Conservation (phyloP, 1,284 basidiomycete species). For the Thelephora terrestris region DNA sequence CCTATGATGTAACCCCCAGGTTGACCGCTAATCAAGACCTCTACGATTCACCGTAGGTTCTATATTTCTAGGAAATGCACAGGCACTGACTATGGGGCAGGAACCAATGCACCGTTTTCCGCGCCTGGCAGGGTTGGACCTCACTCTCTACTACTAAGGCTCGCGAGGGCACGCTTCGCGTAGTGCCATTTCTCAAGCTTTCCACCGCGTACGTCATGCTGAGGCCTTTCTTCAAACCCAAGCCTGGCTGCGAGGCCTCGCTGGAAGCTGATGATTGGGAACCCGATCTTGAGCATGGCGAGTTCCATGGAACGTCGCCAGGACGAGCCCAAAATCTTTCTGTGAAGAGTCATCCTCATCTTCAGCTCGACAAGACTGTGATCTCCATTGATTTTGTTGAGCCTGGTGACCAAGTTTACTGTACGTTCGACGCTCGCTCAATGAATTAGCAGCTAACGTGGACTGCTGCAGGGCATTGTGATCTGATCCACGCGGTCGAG, state of each 20-base stretch:
- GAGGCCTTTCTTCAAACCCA: conserved; percentile 62
- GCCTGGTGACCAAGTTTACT: conserved; percentile 73
- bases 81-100: conserved; percentile 17
- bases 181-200: conserved; percentile 47
- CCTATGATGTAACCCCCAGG: conserved; percentile 43
- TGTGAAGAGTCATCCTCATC: conserved; percentile 59
- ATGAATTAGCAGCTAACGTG: not conserved
- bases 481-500: conserved; percentile 70
- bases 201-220: conserved; percentile 63
- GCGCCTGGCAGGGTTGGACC: conserved; percentile 75
- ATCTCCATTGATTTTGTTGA: conserved; percentile 42
- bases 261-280: conserved; percentile 47
- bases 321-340: conserved; percentile 59
- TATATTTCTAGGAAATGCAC: not conserved
- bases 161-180: conserved; percentile 55
- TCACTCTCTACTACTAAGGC: conserved; percentile 53
- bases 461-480: conserved; percentile 40
- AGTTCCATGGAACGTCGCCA: conserved; percentile 54
- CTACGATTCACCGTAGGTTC: conserved; percentile 39
- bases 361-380: conserved; percentile 45
- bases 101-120: conserved; percentile 63
- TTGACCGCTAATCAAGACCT: conserved; percentile 46
- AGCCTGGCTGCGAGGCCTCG: conserved; percentile 11
- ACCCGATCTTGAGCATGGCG: conserved; percentile 44
- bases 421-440: conserved; percentile 24